Base-by-base conservation (phyloP, 345 rosid genomes). In the Citrus hindsii region DNA sequence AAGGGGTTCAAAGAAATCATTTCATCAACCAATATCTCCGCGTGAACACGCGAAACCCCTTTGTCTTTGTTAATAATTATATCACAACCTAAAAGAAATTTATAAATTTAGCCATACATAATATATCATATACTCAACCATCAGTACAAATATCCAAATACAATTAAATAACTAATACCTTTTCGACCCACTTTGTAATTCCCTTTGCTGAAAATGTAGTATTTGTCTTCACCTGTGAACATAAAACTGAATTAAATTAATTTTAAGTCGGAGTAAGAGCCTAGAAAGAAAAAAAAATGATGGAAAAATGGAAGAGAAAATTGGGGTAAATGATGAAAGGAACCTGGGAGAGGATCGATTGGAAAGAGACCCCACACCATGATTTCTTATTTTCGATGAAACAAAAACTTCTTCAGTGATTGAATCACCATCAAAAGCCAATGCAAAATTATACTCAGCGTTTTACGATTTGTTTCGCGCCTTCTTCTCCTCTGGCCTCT, bases 351-450 rank as follows among this genome's bases (percentile, higher is more conserved):
- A 73, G 92, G 87, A 81, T 91, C 98, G 67, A 72, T 86, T 53
- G 98, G 94, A 77, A 89, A 85, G 78, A 92, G 82, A 73, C 86
- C 90, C 97, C 98, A 94, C 65, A 94, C 97, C 98, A 94, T 94
- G 28, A 19, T 56, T 67, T 40, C 61, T 21, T 40, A 65, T 18
- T 7, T 6, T 5, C 19, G 42, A 65, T 19, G 3, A 32, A 65
- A 18, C 67, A 63, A 63, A 6, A 13, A 28, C 67, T 18, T 30
- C n/a, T 64, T 7, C 35, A 14, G 35, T 62, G 30, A 28, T 28
- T 62, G 67, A 62, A 62, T 62, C 19, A 28, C 27, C 64, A 61
- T 4, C 30, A 30, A 28, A 30, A 63, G 18, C 69, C n/a, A 65
- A 33, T 3, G 24, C 42, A 33, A 65, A 38, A 19, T 32, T 19